Conservation (phyloP, 352 stramenopile species). For the Globisporangium lucens region DNA sequence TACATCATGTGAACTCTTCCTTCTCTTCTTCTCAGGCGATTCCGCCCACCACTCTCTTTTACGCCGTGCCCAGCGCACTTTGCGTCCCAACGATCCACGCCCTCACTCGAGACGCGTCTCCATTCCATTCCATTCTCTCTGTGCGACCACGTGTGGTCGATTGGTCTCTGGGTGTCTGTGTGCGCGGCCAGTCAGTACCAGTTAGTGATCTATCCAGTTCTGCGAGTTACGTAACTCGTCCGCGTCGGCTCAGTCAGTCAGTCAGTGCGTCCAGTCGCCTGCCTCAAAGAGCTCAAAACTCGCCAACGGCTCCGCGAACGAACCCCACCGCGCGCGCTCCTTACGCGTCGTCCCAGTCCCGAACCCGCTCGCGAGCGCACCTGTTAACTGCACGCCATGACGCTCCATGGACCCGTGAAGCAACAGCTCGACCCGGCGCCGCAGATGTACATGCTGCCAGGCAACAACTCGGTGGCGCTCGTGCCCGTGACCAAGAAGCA, state of each 20-base stretch:
- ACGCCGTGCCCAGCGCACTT: conserved; percentile 4
- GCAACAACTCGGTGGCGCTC: conserved; percentile 32
- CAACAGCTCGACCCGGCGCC: conserved; percentile 34
- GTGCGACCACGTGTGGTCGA: not conserved
- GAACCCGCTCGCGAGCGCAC: not conserved
- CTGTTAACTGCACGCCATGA: conserved; percentile 23
- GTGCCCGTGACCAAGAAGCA: conserved; percentile 51
- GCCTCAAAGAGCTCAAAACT: not conserved
- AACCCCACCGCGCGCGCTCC: not conserved
- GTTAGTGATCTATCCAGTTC: not conserved
- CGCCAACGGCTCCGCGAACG: not conserved
- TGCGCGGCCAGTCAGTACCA: not conserved
- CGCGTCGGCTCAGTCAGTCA: not conserved
- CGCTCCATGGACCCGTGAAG: conserved; percentile 42
- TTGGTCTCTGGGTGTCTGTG: not conserved
- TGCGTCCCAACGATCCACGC: conserved; percentile 1
- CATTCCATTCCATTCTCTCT: not conserved
- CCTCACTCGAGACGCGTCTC: conserved; percentile 1
- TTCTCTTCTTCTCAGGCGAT: not conserved
- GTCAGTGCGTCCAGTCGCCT: not conserved
- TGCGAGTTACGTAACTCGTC: not conserved
- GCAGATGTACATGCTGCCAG: conserved; percentile 33
- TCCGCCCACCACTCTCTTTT: conserved; percentile 1
- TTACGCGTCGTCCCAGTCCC: not conserved
- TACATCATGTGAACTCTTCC: not conserved